Conservation (phyloP, 176 grass and related monocot species). For the Tuctoria greenei region DNA sequence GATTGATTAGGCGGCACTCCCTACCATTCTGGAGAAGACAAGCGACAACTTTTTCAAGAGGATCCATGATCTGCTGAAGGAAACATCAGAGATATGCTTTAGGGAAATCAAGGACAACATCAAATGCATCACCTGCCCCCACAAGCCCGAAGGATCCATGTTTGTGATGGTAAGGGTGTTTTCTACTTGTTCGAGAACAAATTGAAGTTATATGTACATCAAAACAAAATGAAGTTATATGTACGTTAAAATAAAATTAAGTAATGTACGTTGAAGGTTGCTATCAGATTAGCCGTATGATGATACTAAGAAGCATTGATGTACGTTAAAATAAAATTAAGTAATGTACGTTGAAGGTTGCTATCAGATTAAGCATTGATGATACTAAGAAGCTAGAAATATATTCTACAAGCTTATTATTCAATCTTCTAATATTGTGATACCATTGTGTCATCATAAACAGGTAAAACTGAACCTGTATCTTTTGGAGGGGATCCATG, state of each 20-base stretch:
- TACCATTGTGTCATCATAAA: not conserved
- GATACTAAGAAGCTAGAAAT: not conserved
- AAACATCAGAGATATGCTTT: conserved; percentile 67
- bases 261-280: not conserved
- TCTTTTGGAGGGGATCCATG: conserved; percentile 59
- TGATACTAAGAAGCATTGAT: too few relatives aligned
- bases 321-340: too few relatives aligned
- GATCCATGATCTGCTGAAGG: conserved; percentile 48
- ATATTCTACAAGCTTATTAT: not conserved
- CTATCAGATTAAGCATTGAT: not conserved
- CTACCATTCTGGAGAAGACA: conserved; percentile 67
- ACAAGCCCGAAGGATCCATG: conserved; percentile 83
- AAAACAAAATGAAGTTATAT: not conserved
- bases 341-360: not conserved
- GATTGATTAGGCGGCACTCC: conserved; percentile 63
- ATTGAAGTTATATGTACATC: not conserved
- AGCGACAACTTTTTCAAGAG: conserved; percentile 71
- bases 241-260: not conserved
- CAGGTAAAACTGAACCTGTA: conserved; percentile 71
- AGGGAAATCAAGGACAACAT: conserved; percentile 64
- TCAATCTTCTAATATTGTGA: conserved; percentile 6
- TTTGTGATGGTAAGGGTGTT: conserved; percentile 76
- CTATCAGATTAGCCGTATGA: not conserved
- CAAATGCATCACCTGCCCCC: conserved; percentile 67
- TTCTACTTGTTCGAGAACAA: too few relatives aligned